A percentile compares a stretch with the other conserved stretches of the same genome.
These are phyloP conservation scores for Penicillium vulpinum DNA, from an alignment of 2,329 filamentous ascomycete genomes.

Conservation along the genomic window DNA sequence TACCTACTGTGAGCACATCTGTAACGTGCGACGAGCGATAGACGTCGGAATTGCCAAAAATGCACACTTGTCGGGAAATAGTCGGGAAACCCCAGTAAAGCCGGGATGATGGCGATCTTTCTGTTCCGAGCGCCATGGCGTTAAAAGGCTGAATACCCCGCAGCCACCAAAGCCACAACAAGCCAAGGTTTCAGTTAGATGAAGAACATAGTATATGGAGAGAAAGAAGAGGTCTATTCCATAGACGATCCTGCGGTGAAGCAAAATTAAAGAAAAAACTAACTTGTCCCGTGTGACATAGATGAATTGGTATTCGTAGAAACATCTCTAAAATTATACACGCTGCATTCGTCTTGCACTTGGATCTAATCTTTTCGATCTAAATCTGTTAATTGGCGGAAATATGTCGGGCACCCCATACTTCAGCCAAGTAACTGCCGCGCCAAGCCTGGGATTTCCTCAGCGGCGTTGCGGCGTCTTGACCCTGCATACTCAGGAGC, in stretches of 20 bases:
- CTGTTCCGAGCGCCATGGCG: conserved; percentile 20
- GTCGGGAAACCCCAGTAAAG: conserved; percentile 9
- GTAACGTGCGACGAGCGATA: not conserved
- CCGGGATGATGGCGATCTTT: conserved; percentile 18
- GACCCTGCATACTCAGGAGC: no score
- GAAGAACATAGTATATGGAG: not conserved
- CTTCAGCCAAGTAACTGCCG: not conserved
- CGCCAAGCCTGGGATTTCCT: not conserved
- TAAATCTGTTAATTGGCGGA: not conserved
- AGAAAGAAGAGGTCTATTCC: not conserved
- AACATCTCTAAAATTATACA: not conserved
- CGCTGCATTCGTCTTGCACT: not conserved
- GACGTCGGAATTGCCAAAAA: conserved; percentile 6
- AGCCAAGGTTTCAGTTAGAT: not conserved
- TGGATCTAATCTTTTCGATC: not conserved
- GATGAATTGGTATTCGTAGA: not conserved
- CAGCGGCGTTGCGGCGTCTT: not conserved
- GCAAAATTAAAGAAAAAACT: not conserved
- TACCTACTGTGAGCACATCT: conserved; percentile 16
- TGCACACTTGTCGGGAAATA: conserved; percentile 14
- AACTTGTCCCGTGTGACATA: not conserved
- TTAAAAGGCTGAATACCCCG: conserved; percentile 21
- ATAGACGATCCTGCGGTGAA: not conserved
- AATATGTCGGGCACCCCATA: conserved; percentile 1
- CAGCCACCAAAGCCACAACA: conserved; percentile 14